Conservation (phyloP, 2,329 filamentous ascomycete genomes). For the Hypoxylon sp. region DNA sequence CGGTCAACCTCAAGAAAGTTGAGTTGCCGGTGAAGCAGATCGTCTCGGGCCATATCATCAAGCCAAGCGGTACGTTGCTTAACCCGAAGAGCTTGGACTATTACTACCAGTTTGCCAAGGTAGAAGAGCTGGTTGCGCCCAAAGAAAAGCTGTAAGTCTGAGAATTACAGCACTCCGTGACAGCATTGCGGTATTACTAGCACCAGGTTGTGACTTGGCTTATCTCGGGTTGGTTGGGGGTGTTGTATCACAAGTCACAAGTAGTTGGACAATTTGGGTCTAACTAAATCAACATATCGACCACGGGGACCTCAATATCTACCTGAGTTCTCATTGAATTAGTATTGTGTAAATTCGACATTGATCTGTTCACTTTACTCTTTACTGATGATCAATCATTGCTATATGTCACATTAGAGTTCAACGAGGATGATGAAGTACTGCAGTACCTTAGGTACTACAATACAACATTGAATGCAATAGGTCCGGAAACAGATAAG, state of each 20-base stretch:
- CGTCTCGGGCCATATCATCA: slow-evolving; percentile 78
- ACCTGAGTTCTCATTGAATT: too few species aligned
- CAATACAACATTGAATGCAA: slow-evolving; percentile 5
- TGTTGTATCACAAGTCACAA: too few species aligned
- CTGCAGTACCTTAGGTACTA: too few species aligned
- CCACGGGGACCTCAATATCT: too few species aligned
- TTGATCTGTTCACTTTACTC: too few species aligned
- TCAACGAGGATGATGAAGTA: too few species aligned
- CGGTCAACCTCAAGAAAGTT: slow-evolving; percentile 87
- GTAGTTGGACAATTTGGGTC: too few species aligned
- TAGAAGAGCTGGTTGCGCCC: slow-evolving; percentile 67
- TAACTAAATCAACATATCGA: too few species aligned
- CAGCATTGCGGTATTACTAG: neutral
- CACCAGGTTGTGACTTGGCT: neutral
- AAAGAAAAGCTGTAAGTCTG: slow-evolving; percentile 61
- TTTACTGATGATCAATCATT: too few species aligned
- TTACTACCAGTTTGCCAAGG: slow-evolving; percentile 82
- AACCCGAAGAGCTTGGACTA: slow-evolving; percentile 82
- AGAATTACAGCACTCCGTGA: neutral
- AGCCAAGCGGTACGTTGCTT: slow-evolving; percentile 79
- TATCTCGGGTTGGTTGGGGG: too few species aligned
- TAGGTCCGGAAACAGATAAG: slow-evolving; percentile 23
- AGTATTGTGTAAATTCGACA: too few species aligned
- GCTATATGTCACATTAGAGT: too few species aligned
- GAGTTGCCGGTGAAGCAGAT: slow-evolving; percentile 88